These are phyloP conservation scores for Brassica incana DNA, from an alignment of 345 rosid species.

Conservation along the genomic window DNA sequence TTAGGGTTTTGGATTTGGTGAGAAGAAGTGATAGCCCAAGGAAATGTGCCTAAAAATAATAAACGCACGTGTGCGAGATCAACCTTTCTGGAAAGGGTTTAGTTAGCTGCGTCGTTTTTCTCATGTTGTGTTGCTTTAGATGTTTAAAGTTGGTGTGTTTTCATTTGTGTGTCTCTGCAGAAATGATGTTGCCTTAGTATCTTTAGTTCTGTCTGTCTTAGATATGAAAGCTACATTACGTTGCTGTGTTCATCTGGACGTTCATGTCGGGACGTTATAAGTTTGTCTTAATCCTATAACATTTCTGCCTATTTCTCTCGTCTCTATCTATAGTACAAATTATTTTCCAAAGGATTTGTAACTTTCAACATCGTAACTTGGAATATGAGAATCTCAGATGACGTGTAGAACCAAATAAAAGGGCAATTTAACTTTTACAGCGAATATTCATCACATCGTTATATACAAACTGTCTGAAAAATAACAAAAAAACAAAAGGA, in stretches of 20 bases:
- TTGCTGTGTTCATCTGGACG: conserved; percentile 21
- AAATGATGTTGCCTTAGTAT: conserved; percentile 29
- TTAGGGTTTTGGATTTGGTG: conserved; percentile 45
- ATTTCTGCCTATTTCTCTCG: conserved; percentile 10
- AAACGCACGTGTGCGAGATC: conserved; percentile 36
- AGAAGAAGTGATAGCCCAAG: conserved; percentile 36
- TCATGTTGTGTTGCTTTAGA: conserved; percentile 2
- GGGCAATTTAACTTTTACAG: conserved; percentile 8
- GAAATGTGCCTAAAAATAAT: conserved; percentile 22
- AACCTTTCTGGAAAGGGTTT: not conserved
- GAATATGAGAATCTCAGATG: conserved; percentile 16
- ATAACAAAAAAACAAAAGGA: not conserved
- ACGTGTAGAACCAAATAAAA: conserved; percentile 19
- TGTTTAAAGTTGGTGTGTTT: not conserved
- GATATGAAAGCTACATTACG: conserved; percentile 38
- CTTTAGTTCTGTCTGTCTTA: conserved; percentile 17
- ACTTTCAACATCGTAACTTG: conserved; percentile 35
- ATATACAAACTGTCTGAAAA: conserved; percentile 14
- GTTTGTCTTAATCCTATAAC: conserved; percentile 32
- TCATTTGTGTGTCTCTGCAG: conserved; percentile 17
- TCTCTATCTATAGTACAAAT: conserved; percentile 3
- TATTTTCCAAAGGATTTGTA: not conserved
- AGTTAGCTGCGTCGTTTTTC: conserved; percentile 24
- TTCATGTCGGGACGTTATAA: conserved; percentile 27
- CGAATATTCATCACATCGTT: conserved; percentile 24